Base-by-base conservation (phyloP, 2,329 filamentous ascomycete species). In the Exserohilum rostratum region DNA sequence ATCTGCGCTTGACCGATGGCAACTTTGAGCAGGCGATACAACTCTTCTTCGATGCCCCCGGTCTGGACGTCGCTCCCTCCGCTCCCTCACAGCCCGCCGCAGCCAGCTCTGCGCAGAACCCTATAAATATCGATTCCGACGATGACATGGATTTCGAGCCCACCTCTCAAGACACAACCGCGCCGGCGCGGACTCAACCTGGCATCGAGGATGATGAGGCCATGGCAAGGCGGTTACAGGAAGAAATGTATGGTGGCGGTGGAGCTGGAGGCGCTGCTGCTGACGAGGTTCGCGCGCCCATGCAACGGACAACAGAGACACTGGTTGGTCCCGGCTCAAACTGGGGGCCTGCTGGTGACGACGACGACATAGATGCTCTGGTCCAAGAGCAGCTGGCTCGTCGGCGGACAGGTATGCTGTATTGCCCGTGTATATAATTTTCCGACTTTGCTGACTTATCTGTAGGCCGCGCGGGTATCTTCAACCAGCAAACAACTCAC, bases 291-390 rank as follows among this genome's bases (percentile, higher is more conserved):
- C 84, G 95, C 68, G 95, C 95, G 43, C 95, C 95, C 7, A 96
- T 99, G 76, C 91, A 89, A 40, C 85, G 91, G 66, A 96, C 90
- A 25, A 96, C 91, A 11, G 95, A 99, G 78, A 96, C 92, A 0
- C 83, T 99, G 47, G 88, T 97, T 9, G 93, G 89, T 2, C 90
- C 90, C 1, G 83, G 79, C 11, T 80, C 80, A 30, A 84, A 82
- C 18, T 85, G 83, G 73, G 81, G 61, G 6, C 57, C 66, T 76
- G 69, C 55, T 6, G 73, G 67, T 22, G 72, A 79, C 43, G 82
- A 83, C 17, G 82, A 82, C 25, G 80, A 82, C 52, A 80, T 87
- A 72, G 81, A 86, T 55, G 81, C 83, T 44, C 83, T 85, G 45
- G 81, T 91, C 7, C 77, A 89, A 46, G 83, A 89, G 60, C 87